Conservation (phyloP, 129 eudicot species). For the Saussurea involucrata region DNA sequence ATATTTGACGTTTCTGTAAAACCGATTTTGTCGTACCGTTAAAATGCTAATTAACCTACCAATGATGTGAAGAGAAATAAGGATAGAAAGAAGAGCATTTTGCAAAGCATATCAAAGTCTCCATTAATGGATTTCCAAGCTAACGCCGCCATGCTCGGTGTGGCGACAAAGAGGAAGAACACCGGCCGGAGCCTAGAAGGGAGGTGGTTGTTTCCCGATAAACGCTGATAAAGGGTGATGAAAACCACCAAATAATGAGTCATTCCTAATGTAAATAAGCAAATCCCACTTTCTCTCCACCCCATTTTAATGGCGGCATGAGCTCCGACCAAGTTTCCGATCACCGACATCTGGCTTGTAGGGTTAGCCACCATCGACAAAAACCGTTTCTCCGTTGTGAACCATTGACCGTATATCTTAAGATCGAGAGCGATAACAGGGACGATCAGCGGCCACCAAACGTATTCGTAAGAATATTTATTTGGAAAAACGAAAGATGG, state of each 20-base stretch:
- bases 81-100: constrained; percentile 66
- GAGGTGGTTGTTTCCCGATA: constrained; percentile 47
- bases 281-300: constrained; percentile 54
- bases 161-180: constrained; percentile 54
- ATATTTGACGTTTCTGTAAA: background rate
- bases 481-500: constrained; percentile 31
- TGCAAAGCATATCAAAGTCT: constrained; percentile 39
- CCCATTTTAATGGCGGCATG: constrained; percentile 62
- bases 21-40: background rate
- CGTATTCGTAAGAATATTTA: constrained; percentile 16
- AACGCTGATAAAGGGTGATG: constrained; percentile 60
- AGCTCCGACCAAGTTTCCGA: constrained; percentile 67
- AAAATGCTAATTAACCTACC: constrained; percentile 27
- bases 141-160: constrained; percentile 67
- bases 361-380: constrained; percentile 62
- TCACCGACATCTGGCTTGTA: constrained; percentile 52
- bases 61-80: constrained; percentile 58
- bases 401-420: constrained; percentile 70
- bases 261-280: constrained; percentile 61
- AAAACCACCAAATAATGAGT: constrained; percentile 66
- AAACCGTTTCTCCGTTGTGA: constrained; percentile 49
- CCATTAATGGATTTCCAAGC: constrained; percentile 63
- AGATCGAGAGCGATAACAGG: constrained; percentile 56
- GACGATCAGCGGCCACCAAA: constrained; percentile 53
- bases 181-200: constrained; percentile 64